A percentile compares a stretch with the other conserved stretches of the same genome.
These are phyloP conservation scores for Ganoderma leucocontextum DNA, from an alignment of 1,284 basidiomycete genomes.

Conservation along the genomic window DNA sequence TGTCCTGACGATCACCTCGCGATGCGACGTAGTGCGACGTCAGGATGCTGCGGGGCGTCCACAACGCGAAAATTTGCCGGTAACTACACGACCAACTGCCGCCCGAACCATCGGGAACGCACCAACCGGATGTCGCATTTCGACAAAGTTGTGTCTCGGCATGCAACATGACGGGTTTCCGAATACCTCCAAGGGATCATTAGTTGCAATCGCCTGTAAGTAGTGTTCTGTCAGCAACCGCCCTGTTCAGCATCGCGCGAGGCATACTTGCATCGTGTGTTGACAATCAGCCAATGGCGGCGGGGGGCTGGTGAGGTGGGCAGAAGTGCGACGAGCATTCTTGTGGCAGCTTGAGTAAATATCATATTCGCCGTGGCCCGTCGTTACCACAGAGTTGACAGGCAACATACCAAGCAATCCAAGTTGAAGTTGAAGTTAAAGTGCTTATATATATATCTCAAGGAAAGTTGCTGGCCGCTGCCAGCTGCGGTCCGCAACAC, in stretches of 20 bases:
- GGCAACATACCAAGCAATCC: neutral
- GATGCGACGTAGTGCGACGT: slow-evolving; percentile 1
- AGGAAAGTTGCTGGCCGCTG: neutral
- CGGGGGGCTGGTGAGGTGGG: neutral
- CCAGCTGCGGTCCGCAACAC: slow-evolving; percentile 27
- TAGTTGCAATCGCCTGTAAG: neutral
- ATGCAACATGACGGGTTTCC: neutral
- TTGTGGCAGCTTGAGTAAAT: neutral
- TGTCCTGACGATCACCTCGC: slow-evolving; percentile 6
- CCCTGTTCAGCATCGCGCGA: neutral
- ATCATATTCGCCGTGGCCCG: neutral
- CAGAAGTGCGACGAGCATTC: neutral
- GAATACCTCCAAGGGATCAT: neutral
- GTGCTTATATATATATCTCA: too few species aligned
- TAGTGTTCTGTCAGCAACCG: neutral
- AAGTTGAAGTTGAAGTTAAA: neutral
- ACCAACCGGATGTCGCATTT: neutral
- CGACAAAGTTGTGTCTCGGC: neutral
- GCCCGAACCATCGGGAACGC: neutral
- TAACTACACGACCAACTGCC: neutral
- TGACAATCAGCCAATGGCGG: slow-evolving; percentile 6
- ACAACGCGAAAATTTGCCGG: neutral
- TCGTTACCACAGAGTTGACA: slow-evolving; percentile 3
- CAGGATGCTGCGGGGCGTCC: neutral
- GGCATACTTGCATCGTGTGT: neutral